Conservation (phyloP, 768 basidiomycete genomes). For the Lentinus tigrinus region DNA sequence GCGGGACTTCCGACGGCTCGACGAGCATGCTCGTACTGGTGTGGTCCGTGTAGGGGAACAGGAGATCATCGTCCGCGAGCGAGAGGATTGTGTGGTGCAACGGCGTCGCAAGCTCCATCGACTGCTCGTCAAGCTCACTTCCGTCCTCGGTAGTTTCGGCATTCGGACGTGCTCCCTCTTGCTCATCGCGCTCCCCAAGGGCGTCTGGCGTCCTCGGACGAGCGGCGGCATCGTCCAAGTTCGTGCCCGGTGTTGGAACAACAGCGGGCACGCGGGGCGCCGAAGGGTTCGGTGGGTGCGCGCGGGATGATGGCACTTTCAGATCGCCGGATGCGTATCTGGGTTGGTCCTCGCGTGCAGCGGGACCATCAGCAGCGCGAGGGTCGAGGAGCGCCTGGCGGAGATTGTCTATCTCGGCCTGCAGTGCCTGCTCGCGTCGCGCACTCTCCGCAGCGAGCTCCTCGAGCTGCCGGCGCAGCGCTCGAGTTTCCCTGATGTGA, state of each 20-base stretch:
- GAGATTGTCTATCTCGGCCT: conserved; percentile 6
- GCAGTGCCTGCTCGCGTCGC: conserved; percentile 4
- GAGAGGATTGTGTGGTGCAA: conserved; percentile 19
- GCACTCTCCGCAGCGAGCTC: background rate
- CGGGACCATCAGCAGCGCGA: no score
- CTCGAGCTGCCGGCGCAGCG: conserved; percentile 1
- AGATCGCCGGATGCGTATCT: background rate
- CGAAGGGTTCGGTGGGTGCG: background rate
- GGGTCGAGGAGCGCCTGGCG: background rate
- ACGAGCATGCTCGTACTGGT: background rate
- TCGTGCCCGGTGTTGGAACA: background rate
- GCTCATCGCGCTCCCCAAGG: background rate
- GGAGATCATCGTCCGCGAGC: conserved; percentile 9
- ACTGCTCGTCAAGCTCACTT: conserved; percentile 12
- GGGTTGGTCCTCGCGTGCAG: background rate
- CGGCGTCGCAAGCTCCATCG: conserved; percentile 24
- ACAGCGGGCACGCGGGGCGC: conserved; percentile 5
- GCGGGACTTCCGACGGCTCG: conserved; percentile 7
- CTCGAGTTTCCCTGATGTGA: conserved; percentile 3
- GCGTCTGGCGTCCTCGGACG: no score
- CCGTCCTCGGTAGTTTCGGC: background rate
- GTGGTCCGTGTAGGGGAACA: background rate
- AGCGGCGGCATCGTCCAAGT: background rate
- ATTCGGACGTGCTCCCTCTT: background rate
- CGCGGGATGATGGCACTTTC: background rate